Conservation (phyloP, 2,329 filamentous ascomycete genomes). For the Exophiala lecanii-corni region DNA sequence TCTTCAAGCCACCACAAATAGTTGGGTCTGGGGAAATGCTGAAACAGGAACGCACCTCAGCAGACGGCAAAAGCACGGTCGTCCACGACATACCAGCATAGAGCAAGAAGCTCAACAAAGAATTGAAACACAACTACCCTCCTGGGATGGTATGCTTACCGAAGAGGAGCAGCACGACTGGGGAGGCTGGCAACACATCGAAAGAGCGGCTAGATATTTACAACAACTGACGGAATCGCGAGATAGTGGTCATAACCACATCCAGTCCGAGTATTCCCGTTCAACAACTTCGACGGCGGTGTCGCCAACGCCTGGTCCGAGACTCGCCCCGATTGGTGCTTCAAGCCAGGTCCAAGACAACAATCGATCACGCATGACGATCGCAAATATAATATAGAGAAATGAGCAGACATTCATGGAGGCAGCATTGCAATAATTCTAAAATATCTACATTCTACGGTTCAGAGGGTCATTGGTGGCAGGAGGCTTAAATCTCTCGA, state of each 20-base stretch:
- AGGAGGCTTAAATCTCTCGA: not conserved
- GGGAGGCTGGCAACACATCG: constrained; percentile 75
- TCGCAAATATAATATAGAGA: constrained; percentile 40
- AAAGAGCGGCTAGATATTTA: constrained; percentile 57
- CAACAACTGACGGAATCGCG: constrained; percentile 33
- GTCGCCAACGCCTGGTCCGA: constrained; percentile 27
- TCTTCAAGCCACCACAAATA: constrained; percentile 66
- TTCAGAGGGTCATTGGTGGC: no score
- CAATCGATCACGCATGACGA: constrained; percentile 41
- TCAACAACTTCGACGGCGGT: constrained; percentile 22
- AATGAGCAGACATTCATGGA: not conserved
- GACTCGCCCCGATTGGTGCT: constrained; percentile 16
- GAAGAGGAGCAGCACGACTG: constrained; percentile 62
- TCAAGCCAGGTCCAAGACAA: constrained; percentile 28
- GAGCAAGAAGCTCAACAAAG: constrained; percentile 20
- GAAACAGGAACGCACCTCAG: constrained; percentile 39
- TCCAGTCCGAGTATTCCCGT: constrained; percentile 2
- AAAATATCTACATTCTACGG: no score
- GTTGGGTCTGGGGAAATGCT: constrained; percentile 75
- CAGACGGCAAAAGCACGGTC: constrained; percentile 24
- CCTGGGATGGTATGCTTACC: constrained; percentile 36
- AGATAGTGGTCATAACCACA: not conserved
- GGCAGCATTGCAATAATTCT: no score
- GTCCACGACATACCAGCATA: constrained; percentile 12
- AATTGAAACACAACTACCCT: constrained; percentile 15